Conservation (phyloP, 345 rosid species). For the Hevea brasiliensis region DNA sequence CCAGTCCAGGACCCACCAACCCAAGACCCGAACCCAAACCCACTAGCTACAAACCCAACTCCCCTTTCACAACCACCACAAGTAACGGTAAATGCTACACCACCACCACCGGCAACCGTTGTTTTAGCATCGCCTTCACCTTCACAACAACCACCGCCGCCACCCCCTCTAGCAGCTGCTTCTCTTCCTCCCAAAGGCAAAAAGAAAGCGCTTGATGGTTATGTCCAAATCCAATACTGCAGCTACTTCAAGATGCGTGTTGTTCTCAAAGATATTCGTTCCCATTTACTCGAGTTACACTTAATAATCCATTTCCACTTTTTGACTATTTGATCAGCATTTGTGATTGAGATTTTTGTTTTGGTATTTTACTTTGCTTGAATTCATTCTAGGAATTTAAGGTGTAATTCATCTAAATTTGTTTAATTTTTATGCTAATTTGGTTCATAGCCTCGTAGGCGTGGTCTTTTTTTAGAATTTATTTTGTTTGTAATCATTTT, state of each 20-base stretch:
- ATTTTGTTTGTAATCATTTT: background rate
- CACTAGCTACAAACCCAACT: constrained; percentile 17
- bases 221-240: constrained; percentile 41
- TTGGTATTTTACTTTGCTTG: background rate
- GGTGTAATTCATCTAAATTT: background rate
- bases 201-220: constrained; percentile 56
- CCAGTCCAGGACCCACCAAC: constrained; percentile 20
- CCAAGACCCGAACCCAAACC: constrained; percentile 21
- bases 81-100: too few species aligned
- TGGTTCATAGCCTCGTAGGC: background rate
- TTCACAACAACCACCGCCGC: constrained; percentile 1
- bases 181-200: constrained; percentile 27
- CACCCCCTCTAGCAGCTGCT: constrained; percentile 9
- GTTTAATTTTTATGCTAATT: background rate
- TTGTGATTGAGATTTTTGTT: background rate
- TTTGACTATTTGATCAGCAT: background rate
- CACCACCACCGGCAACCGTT: constrained; percentile 1
- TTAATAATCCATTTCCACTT: background rate
- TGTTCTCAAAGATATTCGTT: constrained; percentile 33
- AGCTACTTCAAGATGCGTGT: constrained; percentile 47
- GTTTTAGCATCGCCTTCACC: too few species aligned
- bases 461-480: background rate
- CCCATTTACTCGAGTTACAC: constrained; percentile 40
- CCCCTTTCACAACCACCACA: constrained; percentile 26
- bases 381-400: background rate